Evolutionary conservation across 805 yeast genomes (phyloP).

Genomic region (Candida alai): DNA sequence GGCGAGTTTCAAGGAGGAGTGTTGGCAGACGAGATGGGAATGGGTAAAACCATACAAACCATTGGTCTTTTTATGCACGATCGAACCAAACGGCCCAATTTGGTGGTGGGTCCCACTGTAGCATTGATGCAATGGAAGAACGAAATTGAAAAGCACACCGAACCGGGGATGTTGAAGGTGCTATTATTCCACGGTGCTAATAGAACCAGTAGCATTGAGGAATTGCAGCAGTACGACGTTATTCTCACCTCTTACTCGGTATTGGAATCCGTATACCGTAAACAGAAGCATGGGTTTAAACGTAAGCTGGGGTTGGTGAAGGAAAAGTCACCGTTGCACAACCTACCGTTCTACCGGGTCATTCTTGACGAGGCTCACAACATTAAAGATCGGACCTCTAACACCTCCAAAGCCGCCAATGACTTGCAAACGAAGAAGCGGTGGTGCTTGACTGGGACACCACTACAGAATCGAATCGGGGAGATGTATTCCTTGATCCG

Average conservation of each 20-base stretch:
- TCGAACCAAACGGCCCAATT: slow-evolving; percentile 60
- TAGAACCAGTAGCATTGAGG: slow-evolving; percentile 55
- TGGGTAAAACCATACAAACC: slow-evolving; percentile 98
- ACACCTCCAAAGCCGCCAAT: slow-evolving; percentile 91
- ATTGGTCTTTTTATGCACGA: slow-evolving; percentile 81
- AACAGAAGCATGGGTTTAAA: slow-evolving; percentile 78
- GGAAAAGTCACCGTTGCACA: slow-evolving; percentile 73
- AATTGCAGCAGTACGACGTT: slow-evolving; percentile 65
- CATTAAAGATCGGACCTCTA: slow-evolving; percentile 90
- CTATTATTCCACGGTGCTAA: slow-evolving; percentile 84
- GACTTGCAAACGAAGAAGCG: slow-evolving; percentile 64
- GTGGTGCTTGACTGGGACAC: slow-evolving; percentile 95
- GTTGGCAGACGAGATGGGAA: slow-evolving; percentile 98
- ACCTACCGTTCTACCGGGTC: slow-evolving; percentile 74
- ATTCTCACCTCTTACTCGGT: slow-evolving; percentile 91
- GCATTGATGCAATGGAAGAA: slow-evolving; percentile 97
- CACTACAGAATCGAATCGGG: slow-evolving; percentile 93
- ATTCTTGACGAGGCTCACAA: slow-evolving; percentile 96
- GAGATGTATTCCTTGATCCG: slow-evolving; percentile 91
- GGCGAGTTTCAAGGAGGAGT: slow-evolving; percentile 83
- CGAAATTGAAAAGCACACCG: slow-evolving; percentile 83
- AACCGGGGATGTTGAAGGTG: slow-evolving; percentile 58
- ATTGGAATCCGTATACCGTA: slow-evolving; percentile 79
- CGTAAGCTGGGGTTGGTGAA: slow-evolving; percentile 67
- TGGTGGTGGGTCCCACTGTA: slow-evolving; percentile 98